Evolutionary conservation across 2,329 filamentous ascomycete species (phyloP).

Genomic region (Cephalotrichum gorgonifer): DNA sequence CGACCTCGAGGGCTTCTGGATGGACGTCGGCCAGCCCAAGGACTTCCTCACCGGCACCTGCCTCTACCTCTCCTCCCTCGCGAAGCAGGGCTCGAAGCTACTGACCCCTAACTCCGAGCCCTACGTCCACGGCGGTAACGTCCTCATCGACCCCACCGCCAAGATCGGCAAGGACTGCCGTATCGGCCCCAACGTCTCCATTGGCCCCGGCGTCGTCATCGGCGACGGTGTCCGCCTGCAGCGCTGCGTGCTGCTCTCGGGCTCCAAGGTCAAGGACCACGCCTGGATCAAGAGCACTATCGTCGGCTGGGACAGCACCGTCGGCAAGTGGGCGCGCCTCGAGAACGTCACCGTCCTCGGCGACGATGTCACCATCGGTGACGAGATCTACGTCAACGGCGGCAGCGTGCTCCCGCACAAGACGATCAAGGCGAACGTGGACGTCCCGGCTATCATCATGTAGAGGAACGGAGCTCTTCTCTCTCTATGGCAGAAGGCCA

Average conservation of each 20-base stretch:
- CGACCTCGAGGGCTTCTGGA: constrained; percentile 97
- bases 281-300: constrained; percentile 99
- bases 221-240: constrained; percentile 92
- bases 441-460: constrained; percentile 63
- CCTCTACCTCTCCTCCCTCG: constrained; percentile 85
- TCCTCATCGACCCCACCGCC: constrained; percentile 84
- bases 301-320: constrained; percentile 94
- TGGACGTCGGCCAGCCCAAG: constrained; percentile 98
- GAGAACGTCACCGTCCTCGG: constrained; percentile 98
- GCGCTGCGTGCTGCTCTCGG: constrained; percentile 78
- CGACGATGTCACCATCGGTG: constrained; percentile 94
- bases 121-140: constrained; percentile 87
- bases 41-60: constrained; percentile 96
- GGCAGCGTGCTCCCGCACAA: constrained; percentile 94
- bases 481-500: neutral
- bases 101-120: constrained; percentile 64
- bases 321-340: constrained; percentile 89
- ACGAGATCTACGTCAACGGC: constrained; percentile 98
- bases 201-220: constrained; percentile 84
- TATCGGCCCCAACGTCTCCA: constrained; percentile 94
- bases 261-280: constrained; percentile 95
- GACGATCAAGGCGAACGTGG: constrained; percentile 97
- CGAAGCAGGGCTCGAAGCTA: constrained; percentile 81
- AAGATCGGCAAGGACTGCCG: constrained; percentile 98
- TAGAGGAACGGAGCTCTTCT: constrained; percentile 25